These are phyloP conservation scores for Capsicum rhomboideum DNA, from an alignment of 257 asterid species.

Conservation along the genomic window DNA sequence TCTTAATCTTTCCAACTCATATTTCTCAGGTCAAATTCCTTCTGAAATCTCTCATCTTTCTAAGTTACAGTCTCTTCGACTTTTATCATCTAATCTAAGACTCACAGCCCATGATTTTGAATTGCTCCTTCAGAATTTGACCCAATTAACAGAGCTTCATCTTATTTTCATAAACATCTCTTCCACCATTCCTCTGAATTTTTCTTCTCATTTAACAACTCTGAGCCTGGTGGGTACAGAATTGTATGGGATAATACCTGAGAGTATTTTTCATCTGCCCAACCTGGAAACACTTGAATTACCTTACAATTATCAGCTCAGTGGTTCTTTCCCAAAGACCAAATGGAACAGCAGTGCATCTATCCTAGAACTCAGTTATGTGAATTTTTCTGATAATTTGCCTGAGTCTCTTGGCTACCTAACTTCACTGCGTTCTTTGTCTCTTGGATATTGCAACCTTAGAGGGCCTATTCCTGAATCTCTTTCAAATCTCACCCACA, in stretches of 20 bases:
- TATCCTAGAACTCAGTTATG: not conserved
- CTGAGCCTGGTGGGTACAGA: not conserved
- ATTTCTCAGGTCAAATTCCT: constrained; percentile 16
- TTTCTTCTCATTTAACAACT: constrained; percentile 3
- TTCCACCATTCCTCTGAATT: not conserved
- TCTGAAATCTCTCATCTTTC: not conserved
- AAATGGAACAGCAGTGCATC: not conserved
- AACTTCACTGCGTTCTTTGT: not conserved
- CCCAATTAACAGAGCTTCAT: not conserved
- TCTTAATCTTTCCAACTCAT: constrained; percentile 7
- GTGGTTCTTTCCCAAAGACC: not conserved
- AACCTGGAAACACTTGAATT: constrained; percentile 1
- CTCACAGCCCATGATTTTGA: not conserved
- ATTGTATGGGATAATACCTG: not conserved
- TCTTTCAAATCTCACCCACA: not conserved
- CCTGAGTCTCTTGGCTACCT: not conserved
- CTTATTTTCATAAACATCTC: not conserved
- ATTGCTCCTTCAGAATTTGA: not conserved
- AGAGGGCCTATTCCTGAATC: not conserved
- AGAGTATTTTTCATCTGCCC: not conserved
- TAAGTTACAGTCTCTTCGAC: constrained; percentile 2
- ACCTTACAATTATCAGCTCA: not conserved
- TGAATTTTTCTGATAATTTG: not conserved
- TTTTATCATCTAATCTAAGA: not conserved
- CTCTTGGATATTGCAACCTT: rapidly evolving